A percentile compares a stretch with the other conserved stretches of the same genome.
phyloP scores from a whole-genome alignment of 768 basidiomycete genomes.

The Trametes cingulata region DNA sequence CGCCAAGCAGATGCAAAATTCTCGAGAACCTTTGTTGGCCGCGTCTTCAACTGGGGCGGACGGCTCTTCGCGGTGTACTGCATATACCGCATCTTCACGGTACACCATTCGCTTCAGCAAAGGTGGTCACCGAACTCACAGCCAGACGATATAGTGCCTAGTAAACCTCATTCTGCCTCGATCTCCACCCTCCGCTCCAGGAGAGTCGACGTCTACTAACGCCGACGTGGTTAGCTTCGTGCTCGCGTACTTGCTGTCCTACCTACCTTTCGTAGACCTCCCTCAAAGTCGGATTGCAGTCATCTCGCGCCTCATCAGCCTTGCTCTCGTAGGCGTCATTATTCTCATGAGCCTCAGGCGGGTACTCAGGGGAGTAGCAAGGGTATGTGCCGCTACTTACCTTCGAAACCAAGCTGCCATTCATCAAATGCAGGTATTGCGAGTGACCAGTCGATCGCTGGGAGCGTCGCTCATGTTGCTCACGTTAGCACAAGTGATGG shows the following conservation, averaged over 20 bases:
- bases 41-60: constrained; percentile 46
- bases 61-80: constrained; percentile 69
- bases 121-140: background rate
- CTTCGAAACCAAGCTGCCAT: background rate
- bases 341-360: constrained; percentile 71
- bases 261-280: constrained; percentile 38
- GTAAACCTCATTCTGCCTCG: constrained; percentile 51
- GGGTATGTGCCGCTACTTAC: constrained; percentile 38
- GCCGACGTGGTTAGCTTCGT: constrained; percentile 44
- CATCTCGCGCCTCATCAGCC: constrained; percentile 58
- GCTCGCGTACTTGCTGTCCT: constrained; percentile 42
- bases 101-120: constrained; percentile 37
- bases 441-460: constrained; percentile 65
- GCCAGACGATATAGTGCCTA: constrained; percentile 40
- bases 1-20: constrained; percentile 52
- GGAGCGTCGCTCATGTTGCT: constrained; percentile 79
- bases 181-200: constrained; percentile 13
- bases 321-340: constrained; percentile 73
- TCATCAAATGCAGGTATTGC: constrained; percentile 44
- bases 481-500: constrained; percentile 82
- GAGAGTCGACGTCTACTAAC: constrained; percentile 13
- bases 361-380: constrained; percentile 67
- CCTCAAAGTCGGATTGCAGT: constrained; percentile 38
- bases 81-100: constrained; percentile 58
- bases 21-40: constrained; percentile 56